Percentiles rank a stretch among this genome's conserved stretches.
phyloP scores from a whole-genome alignment of 371 early-diverging fungal species.

The Mortierella sp. region DNA sequence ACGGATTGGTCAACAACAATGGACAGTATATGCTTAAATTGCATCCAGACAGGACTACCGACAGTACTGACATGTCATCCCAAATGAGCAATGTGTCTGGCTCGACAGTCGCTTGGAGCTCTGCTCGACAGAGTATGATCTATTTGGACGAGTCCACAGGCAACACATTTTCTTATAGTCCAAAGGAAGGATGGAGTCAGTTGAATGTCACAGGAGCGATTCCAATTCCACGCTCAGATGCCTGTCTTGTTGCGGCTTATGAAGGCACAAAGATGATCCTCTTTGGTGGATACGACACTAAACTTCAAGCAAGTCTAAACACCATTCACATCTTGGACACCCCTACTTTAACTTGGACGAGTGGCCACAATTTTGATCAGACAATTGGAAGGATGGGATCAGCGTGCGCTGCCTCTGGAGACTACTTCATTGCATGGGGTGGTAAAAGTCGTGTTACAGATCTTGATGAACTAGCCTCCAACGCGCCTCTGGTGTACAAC shows the following conservation, averaged over 20 bases:
- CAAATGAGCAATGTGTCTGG: neutral
- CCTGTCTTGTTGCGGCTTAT: neutral
- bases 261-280: constrained; percentile 5
- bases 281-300: neutral
- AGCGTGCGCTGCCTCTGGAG: constrained; percentile 6
- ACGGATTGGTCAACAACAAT: neutral
- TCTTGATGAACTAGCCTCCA: neutral
- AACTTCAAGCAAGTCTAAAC: neutral
- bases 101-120: constrained; percentile 13
- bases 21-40: constrained; percentile 3
- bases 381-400: constrained; percentile 6
- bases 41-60: neutral
- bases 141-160: neutral
- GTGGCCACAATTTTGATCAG: neutral
- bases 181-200: neutral
- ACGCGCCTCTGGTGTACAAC: neutral
- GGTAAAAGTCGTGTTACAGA: neutral
- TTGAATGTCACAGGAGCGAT: neutral
- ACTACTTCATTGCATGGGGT: constrained; percentile 6
- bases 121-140: neutral
- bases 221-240: neutral
- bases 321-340: neutral
- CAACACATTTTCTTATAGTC: neutral
- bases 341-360: neutral
- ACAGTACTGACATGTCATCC: neutral